Conservation (phyloP, 2,329 filamentous ascomycete species). For the Fusarium nematophilum region DNA sequence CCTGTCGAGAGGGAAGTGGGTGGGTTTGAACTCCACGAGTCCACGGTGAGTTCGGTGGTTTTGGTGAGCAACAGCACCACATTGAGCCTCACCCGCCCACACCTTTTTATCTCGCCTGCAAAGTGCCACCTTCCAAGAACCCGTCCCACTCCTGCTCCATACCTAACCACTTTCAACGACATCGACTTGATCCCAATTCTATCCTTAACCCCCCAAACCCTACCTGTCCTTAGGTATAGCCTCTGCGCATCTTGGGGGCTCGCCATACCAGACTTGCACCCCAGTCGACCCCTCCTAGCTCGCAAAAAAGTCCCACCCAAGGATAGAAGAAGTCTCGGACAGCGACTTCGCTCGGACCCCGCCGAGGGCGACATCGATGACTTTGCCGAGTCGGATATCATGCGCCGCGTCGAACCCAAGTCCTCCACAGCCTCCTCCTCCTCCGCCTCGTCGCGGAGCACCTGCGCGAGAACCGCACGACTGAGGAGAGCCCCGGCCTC, state of each 20-base stretch:
- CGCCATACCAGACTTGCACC: too few relatives aligned
- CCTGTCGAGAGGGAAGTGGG: too few relatives aligned
- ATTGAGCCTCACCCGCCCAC: constrained; percentile 34
- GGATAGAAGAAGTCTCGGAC: constrained; percentile 93
- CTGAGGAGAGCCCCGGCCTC: constrained; percentile 74
- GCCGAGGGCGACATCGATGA: constrained; percentile 85
- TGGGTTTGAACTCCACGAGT: constrained; percentile 4
- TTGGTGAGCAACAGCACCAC: constrained; percentile 33
- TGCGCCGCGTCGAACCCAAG: constrained; percentile 57
- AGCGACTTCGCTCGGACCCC: constrained; percentile 83
- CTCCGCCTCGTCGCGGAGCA: constrained; percentile 77
- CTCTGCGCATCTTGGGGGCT: too few relatives aligned
- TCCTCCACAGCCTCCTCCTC: constrained; percentile 40
- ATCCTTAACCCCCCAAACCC: not conserved
- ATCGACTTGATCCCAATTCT: constrained; percentile 8
- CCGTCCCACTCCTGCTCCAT: constrained; percentile 33
- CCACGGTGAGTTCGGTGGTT: constrained; percentile 22
- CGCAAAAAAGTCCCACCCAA: constrained; percentile 79
- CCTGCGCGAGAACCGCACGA: constrained; percentile 82
- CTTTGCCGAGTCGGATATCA: constrained; percentile 68
- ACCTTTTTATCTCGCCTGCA: constrained; percentile 27
- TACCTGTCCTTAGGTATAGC: too few relatives aligned
- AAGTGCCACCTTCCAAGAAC: constrained; percentile 29
- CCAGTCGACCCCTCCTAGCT: constrained; percentile 19
- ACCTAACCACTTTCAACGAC: constrained; percentile 10